A percentile compares a stretch with the other conserved stretches of the same genome.
phyloP scores from a whole-genome alignment of 306 rosid species.

The Gynostemma pentaphyllum region DNA sequence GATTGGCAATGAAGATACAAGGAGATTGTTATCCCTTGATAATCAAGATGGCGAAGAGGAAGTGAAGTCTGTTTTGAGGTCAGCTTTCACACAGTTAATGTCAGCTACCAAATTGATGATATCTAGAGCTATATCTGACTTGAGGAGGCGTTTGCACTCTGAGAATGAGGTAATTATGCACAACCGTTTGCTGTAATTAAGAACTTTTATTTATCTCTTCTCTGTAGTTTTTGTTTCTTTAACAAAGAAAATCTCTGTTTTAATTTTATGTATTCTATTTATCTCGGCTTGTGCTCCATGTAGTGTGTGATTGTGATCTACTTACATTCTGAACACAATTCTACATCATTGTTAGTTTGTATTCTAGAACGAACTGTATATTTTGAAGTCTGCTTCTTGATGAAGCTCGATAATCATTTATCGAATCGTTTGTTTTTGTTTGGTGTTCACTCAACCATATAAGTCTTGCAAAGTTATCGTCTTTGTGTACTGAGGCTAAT shows the following conservation, averaged over 20 bases:
- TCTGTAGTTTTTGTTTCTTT: not conserved
- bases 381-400: not conserved
- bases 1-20: conserved; percentile 47
- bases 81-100: conserved; percentile 71
- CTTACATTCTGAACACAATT: not conserved
- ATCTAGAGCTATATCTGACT: conserved; percentile 30
- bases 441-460: too few relatives aligned
- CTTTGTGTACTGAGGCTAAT: too few relatives aligned
- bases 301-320: not conserved
- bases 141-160: conserved; percentile 47
- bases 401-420: not conserved
- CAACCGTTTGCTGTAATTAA: not conserved
- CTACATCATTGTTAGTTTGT: not conserved
- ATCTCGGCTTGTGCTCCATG: not conserved
- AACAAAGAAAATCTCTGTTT: not conserved
- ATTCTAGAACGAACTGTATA: not conserved
- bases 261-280: not conserved
- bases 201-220: not conserved
- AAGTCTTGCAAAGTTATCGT: too few relatives aligned
- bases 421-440: not conserved
- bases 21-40: conserved; percentile 29
- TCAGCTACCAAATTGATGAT: conserved; percentile 50
- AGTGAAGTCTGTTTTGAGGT: conserved; percentile 41
- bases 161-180: conserved; percentile 52
- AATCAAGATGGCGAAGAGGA: conserved; percentile 42